A percentile compares a stretch with the other conserved stretches of the same genome.
These are phyloP conservation scores for Xanthoconium stramineum DNA, from an alignment of 768 basidiomycete species.

Conservation along the genomic window DNA sequence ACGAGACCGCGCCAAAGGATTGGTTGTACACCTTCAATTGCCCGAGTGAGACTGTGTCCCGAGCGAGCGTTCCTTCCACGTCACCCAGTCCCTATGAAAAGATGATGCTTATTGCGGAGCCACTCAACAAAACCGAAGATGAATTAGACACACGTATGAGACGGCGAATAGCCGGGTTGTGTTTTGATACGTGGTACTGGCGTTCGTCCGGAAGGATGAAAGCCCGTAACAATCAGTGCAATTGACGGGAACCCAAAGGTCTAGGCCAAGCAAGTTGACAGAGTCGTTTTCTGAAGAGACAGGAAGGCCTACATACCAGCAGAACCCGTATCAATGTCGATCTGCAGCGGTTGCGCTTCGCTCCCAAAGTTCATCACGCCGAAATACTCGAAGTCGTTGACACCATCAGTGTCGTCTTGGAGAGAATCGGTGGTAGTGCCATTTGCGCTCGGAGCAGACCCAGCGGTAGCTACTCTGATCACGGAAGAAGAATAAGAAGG, in stretches of 20 bases:
- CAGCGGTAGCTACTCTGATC: neutral
- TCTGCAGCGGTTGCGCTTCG: constrained; percentile 46
- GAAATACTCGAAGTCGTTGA: constrained; percentile 48
- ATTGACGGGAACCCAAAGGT: constrained; percentile 53
- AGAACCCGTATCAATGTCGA: constrained; percentile 69
- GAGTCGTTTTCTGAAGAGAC: neutral
- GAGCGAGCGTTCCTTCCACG: constrained; percentile 46
- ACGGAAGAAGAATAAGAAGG: neutral
- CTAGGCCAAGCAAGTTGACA: constrained; percentile 29
- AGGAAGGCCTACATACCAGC: constrained; percentile 11
- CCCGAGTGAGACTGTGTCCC: constrained; percentile 51
- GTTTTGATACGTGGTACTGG: constrained; percentile 42
- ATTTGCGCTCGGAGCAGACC: neutral
- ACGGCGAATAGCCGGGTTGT: constrained; percentile 35
- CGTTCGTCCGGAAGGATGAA: constrained; percentile 34
- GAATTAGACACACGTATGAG: constrained; percentile 38
- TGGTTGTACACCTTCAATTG: constrained; percentile 44
- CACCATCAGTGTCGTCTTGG: constrained; percentile 37
- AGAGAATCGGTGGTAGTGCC: constrained; percentile 25
- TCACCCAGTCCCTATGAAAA: constrained; percentile 47
- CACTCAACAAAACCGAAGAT: constrained; percentile 8
- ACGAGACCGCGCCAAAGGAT: constrained; percentile 52
- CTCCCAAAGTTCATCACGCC: constrained; percentile 48
- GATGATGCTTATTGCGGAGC: neutral
- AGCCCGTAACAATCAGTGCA: constrained; percentile 39